phyloP scores from a whole-genome alignment of 2,329 filamentous ascomycete genomes.

The Penicillium brasilianum region DNA sequence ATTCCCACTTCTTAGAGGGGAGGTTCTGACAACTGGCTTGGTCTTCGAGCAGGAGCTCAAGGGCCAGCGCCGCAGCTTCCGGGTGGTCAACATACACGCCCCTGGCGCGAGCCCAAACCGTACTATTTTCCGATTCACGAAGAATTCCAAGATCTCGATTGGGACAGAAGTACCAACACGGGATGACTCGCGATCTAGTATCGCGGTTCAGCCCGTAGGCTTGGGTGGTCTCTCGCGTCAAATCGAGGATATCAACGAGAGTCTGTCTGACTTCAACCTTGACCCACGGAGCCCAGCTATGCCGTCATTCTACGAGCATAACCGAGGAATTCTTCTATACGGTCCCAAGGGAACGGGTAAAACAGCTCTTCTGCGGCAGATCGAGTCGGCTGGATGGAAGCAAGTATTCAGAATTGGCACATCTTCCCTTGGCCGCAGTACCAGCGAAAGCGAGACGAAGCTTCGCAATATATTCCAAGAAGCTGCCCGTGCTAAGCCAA shows the following conservation, averaged over 20 bases:
- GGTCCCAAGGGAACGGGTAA: constrained; percentile 87
- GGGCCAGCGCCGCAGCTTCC: constrained; percentile 66
- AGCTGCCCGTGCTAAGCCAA: constrained; percentile 71
- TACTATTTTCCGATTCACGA: constrained; percentile 45
- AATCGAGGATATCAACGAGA: constrained; percentile 68
- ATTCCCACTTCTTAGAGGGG: constrained; percentile 58
- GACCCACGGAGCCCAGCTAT: constrained; percentile 37
- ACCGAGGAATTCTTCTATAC: constrained; percentile 72
- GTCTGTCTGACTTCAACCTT: constrained; percentile 62
- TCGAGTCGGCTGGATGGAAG: constrained; percentile 73
- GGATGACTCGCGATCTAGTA: constrained; percentile 17
- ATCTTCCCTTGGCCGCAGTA: constrained; percentile 40
- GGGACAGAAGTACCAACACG: constrained; percentile 30
- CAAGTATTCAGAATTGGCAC: constrained; percentile 61
- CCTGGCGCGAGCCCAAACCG: constrained; percentile 44
- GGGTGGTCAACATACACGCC: constrained; percentile 61
- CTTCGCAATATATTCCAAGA: constrained; percentile 73
- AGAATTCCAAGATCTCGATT: constrained; percentile 40
- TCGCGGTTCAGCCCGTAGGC: constrained; percentile 49
- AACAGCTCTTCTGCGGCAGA: constrained; percentile 70
- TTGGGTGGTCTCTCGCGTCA: constrained; percentile 73
- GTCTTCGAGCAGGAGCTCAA: constrained; percentile 67
- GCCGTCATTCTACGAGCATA: constrained; percentile 49
- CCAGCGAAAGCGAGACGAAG: constrained; percentile 55
- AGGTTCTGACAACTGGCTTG: constrained; percentile 72